Conservation (phyloP, 1,284 basidiomycete species). For the Apiotrichum gracile region DNA sequence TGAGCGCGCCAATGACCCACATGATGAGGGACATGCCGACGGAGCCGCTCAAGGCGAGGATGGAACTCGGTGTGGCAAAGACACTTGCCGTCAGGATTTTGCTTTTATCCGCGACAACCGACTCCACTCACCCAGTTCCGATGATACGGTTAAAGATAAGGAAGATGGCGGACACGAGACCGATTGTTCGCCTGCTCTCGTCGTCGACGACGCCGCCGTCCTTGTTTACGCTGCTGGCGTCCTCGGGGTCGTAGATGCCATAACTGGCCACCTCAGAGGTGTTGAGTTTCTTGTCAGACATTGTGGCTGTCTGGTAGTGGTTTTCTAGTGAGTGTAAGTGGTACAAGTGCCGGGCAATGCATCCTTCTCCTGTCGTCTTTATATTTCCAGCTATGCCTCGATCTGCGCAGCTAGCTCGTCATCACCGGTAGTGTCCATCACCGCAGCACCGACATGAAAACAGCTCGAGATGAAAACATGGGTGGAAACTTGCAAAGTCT, state of each 20-base stretch:
- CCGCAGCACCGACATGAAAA: too few relatives aligned
- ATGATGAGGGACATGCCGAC: slow-evolving; percentile 20
- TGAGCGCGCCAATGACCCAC: slow-evolving; percentile 28
- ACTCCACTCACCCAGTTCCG: slow-evolving; percentile 4
- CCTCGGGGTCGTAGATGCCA: neutral
- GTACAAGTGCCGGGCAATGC: too few relatives aligned
- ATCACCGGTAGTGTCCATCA: too few relatives aligned
- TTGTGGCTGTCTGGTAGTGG: too few relatives aligned
- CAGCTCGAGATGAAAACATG: too few relatives aligned
- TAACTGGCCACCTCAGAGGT: neutral
- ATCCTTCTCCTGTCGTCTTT: too few relatives aligned
- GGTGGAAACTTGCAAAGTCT: too few relatives aligned
- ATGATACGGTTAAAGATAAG: slow-evolving; percentile 14
- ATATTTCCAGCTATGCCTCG: too few relatives aligned
- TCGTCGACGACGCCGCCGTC: neutral
- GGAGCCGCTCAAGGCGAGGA: slow-evolving; percentile 11
- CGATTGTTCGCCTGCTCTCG: slow-evolving; percentile 5
- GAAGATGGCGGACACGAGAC: slow-evolving; percentile 3
- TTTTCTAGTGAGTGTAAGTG: too few relatives aligned
- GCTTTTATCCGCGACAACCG: too few relatives aligned
- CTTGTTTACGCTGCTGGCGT: neutral
- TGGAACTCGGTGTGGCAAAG: slow-evolving; percentile 14
- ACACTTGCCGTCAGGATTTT: neutral
- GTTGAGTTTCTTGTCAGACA: neutral
- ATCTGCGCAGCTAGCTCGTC: too few relatives aligned